Conservation (phyloP, 495 filamentous ascomycete genomes). For the Aspergillus funiculosus region DNA sequence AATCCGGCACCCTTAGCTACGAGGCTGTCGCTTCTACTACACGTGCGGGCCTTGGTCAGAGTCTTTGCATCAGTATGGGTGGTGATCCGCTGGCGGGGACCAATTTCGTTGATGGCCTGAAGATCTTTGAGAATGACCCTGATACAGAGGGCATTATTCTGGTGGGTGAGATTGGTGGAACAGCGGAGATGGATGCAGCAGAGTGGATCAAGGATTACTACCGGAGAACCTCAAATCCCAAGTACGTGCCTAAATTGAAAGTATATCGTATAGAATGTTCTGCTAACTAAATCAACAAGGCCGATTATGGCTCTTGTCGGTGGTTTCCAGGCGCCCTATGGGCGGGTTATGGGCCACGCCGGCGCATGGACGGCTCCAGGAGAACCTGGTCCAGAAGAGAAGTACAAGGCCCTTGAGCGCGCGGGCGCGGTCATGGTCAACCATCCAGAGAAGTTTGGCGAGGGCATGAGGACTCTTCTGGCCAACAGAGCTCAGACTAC, state of each 20-base stretch:
- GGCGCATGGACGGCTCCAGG: conserved; percentile 68
- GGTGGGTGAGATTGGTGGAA: conserved; percentile 83
- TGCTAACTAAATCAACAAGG: conserved; percentile 40
- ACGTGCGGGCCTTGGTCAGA: conserved; percentile 76
- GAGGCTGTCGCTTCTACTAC: conserved; percentile 83
- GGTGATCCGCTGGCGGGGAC: conserved; percentile 82
- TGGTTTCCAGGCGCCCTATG: conserved; percentile 58
- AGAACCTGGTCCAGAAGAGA: conserved; percentile 58
- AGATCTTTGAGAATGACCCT: conserved; percentile 64
- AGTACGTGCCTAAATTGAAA: conserved; percentile 46
- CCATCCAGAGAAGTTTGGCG: conserved; percentile 76
- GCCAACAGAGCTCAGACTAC: conserved; percentile 20
- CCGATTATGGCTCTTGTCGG: conserved; percentile 77
- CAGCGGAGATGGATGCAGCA: conserved; percentile 73
- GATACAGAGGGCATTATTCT: conserved; percentile 78
- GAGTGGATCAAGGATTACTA: conserved; percentile 70
- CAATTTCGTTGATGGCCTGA: conserved; percentile 69
- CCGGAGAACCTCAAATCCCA: conserved; percentile 53
- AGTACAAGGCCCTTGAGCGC: conserved; percentile 61
- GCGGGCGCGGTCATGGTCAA: conserved; percentile 72
- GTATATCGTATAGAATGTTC: not conserved
- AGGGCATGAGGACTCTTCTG: conserved; percentile 58
- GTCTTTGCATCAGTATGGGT: conserved; percentile 80
- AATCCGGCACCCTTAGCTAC: conserved; percentile 84
- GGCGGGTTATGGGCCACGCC: conserved; percentile 83